Conservation (phyloP, 176 grass and related monocot species). For the Hyparrhenia diplandra region DNA sequence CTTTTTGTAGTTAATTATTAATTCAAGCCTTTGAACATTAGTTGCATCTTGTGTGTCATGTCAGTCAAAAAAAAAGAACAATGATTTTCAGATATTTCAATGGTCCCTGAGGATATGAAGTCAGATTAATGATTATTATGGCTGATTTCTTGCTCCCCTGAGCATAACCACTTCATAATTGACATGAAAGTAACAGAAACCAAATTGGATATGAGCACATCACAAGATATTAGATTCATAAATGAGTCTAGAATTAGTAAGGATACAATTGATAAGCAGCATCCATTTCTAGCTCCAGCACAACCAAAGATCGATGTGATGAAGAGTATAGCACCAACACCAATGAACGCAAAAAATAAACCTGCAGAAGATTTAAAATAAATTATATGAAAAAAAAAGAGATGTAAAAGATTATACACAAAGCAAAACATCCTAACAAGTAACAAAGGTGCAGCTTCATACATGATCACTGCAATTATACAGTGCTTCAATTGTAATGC, state of each 20-base stretch:
- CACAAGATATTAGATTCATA: neutral
- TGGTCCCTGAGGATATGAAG: neutral
- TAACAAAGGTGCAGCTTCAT: too few species aligned
- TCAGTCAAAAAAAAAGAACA: neutral
- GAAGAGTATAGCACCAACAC: conserved; percentile 57
- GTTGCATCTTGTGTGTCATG: neutral
- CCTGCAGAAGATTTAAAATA: conserved; percentile 38
- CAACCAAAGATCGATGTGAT: conserved; percentile 77
- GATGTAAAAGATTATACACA: neutral
- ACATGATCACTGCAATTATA: neutral
- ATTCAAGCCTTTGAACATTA: neutral
- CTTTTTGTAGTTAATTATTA: conserved; percentile 7
- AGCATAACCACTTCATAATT: conserved; percentile 5
- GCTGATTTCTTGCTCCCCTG: neutral
- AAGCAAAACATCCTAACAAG: neutral
- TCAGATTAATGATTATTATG: neutral
- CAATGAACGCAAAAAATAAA: conserved; percentile 81
- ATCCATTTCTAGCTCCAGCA: conserved; percentile 60
- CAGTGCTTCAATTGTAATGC: neutral
- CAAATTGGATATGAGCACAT: neutral
- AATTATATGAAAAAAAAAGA: neutral
- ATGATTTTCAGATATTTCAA: neutral
- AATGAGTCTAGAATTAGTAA: neutral
- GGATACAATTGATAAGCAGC: conserved; percentile 91
- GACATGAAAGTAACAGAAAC: neutral